These are phyloP conservation scores for Colletotrichum liriopes DNA, from an alignment of 2,329 filamentous ascomycete species.

Conservation along the genomic window DNA sequence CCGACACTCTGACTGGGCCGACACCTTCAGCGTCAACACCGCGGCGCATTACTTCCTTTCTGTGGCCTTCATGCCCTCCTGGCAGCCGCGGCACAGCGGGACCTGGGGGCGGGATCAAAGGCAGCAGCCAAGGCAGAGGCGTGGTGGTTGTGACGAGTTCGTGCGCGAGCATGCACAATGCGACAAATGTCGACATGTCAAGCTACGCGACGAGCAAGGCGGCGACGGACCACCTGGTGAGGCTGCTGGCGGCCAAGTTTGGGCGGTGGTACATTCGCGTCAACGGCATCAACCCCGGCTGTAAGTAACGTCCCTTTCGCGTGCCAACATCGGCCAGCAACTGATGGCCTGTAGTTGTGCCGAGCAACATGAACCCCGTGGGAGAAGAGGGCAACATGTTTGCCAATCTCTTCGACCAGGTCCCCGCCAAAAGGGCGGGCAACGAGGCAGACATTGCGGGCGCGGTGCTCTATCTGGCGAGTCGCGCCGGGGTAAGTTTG, in stretches of 20 bases:
- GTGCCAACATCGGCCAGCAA: no score
- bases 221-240: constrained; percentile 66
- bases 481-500: constrained; percentile 51
- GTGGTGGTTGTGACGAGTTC: constrained; percentile 65
- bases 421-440: constrained; percentile 51
- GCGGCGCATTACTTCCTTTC: constrained; percentile 66
- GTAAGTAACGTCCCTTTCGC: constrained; percentile 43
- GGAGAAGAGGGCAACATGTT: constrained; percentile 53
- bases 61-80: constrained; percentile 63
- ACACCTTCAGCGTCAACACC: constrained; percentile 63
- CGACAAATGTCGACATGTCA: constrained; percentile 66
- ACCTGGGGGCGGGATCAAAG: constrained; percentile 47
- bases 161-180: constrained; percentile 68
- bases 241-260: constrained; percentile 64
- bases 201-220: constrained; percentile 68
- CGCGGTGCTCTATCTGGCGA: constrained; percentile 50
- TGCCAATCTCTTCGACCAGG: constrained; percentile 51
- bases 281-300: constrained; percentile 52
- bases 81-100: constrained; percentile 54
- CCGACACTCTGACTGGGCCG: constrained; percentile 58
- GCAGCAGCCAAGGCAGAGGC: constrained; percentile 56
- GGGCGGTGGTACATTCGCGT: constrained; percentile 52
- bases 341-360: constrained; percentile 46
- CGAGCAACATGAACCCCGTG: constrained; percentile 53
- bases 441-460: constrained; percentile 52